Conservation (phyloP, 2,329 filamentous ascomycete species). For the Colletotrichum cordylinicola region DNA sequence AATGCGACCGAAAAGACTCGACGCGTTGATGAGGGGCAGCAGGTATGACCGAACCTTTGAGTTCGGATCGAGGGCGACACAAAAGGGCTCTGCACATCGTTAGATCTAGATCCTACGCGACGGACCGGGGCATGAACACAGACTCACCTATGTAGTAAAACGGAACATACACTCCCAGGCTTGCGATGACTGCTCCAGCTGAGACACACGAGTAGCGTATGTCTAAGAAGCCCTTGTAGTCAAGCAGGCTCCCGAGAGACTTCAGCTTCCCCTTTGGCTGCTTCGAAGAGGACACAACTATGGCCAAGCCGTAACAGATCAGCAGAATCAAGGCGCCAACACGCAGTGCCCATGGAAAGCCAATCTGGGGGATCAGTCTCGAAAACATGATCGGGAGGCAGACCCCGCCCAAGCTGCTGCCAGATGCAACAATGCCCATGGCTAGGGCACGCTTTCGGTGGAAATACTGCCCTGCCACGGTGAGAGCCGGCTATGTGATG, state of each 20-base stretch:
- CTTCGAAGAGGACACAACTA: constrained; percentile 38
- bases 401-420: constrained; percentile 59
- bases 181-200: constrained; percentile 24
- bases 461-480: constrained; percentile 41
- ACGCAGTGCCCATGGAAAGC: constrained; percentile 55
- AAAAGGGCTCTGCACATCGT: constrained; percentile 35
- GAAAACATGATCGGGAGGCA: constrained; percentile 67
- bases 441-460: constrained; percentile 52
- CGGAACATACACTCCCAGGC: constrained; percentile 33
- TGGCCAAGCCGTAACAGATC: constrained; percentile 38
- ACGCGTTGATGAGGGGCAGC: constrained; percentile 49
- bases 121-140: constrained; percentile 35
- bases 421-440: constrained; percentile 57
- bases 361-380: constrained; percentile 53
- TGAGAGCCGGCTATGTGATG: background rate
- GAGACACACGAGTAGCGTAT: constrained; percentile 1
- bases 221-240: constrained; percentile 12
- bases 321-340: constrained; percentile 50
- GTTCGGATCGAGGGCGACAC: constrained; percentile 37
- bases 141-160: constrained; percentile 39
- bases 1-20: constrained; percentile 50
- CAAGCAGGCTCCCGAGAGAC: constrained; percentile 1
- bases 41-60: constrained; percentile 41
- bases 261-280: background rate
- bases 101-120: constrained; percentile 41